Evolutionary conservation across 2,329 filamentous ascomycete genomes (phyloP), one percentile per base, ranked within the genome.

Genomic region (Ceratocystis diversiconidia): DNA sequence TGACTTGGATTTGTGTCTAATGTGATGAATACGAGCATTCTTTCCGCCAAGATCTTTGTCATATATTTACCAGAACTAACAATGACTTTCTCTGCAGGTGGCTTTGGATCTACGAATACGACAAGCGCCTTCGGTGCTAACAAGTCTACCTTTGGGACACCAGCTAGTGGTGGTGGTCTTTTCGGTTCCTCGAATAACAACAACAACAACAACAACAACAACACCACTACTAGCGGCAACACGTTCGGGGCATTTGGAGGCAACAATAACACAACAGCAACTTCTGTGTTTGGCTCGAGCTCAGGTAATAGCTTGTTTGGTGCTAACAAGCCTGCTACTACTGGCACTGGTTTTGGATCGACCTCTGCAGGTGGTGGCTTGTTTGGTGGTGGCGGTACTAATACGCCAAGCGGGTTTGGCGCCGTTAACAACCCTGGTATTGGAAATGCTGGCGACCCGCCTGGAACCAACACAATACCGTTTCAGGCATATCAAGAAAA

Each of bases 401-500:
- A 1, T 75, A 76, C 70, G 67, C 74, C 70, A 50, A 71, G 75
- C 10, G 74, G 73, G 1, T 82, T 81, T 66, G 79, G 79, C 12
- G 70, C 74, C 30, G 70, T 74, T 46, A 69, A 69, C 7, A 82
- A 80, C 68, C 77, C 81, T 17, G 79, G 80, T 36, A 75, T 84
- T 55, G 79, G 80, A 55, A 77, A 75, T 62, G 79, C 76, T 55
- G 81, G 80, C 61, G 82, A 86, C 68, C 82, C 83, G 67, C 82
- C 85, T 30, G 90, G 90, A 67, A 92, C 89, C 8, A 86, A 80
- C 15, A 78, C 81, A 2, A 80, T 82, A n/a, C 81, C 85, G 4
- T 95, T 92, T 76, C 76, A 82, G 68, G 79, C 89, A 0, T 81
- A 83, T 60, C 77, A 80, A 22, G 90, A 95, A 76, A 94, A 92